These are phyloP conservation scores for Blastomyces emzantsi DNA, from an alignment of 2,329 filamentous ascomycete species.

Conservation along the genomic window DNA sequence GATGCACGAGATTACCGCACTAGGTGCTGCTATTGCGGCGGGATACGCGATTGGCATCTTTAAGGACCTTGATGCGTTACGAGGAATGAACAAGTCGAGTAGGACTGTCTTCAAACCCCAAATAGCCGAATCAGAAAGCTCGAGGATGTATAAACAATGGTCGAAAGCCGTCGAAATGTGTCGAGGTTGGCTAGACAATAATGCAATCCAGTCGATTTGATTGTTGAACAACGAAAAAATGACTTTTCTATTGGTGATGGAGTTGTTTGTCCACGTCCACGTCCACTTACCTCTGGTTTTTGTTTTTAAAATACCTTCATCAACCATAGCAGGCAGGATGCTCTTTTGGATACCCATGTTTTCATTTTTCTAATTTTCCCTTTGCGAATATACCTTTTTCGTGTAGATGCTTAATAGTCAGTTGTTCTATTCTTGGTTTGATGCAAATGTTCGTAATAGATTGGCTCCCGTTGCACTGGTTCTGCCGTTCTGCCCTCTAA, in stretches of 20 bases:
- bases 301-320: neutral
- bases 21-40: constrained; percentile 81
- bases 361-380: neutral
- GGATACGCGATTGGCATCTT: constrained; percentile 76
- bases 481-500: neutral
- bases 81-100: constrained; percentile 61
- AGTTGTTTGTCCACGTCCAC: constrained; percentile 7
- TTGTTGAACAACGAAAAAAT: constrained; percentile 5
- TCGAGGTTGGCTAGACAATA: constrained; percentile 52
- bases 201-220: constrained; percentile 21
- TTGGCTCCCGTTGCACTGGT: constrained; percentile 1
- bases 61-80: constrained; percentile 64
- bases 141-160: constrained; percentile 61
- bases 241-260: constrained; percentile 5
- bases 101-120: constrained; percentile 61
- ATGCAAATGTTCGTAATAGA: constrained; percentile 3
- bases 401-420: constrained; percentile 5
- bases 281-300: neutral
- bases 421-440: neutral
- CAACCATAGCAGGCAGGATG: neutral
- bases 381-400: neutral
- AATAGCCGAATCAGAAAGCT: constrained; percentile 50
- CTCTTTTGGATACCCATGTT: constrained; percentile 3
- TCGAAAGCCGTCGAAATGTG: constrained; percentile 71
- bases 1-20: constrained; percentile 84